Evolutionary conservation across 2,329 filamentous ascomycete genomes (phyloP), one percentile per base, ranked within the genome.

Genomic region (Neurospora crassa): DNA sequence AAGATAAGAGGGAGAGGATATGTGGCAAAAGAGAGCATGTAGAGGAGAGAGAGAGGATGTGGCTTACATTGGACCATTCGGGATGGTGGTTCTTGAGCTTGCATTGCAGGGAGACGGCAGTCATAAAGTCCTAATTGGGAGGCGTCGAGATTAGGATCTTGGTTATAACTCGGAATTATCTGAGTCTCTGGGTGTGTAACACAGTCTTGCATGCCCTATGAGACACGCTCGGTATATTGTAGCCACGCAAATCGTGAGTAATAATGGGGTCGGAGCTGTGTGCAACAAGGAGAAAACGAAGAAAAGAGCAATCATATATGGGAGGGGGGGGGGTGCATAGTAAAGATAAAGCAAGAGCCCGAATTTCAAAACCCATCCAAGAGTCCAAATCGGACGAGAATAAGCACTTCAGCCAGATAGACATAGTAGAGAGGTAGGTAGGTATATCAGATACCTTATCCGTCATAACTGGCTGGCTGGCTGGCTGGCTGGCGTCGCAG

Each of bases 1-100:
- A 37, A 37, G 34, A 37, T 8, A 37, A 7, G 24, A 16, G 18
- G 24, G 41, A 40, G 24, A 41, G 34, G 5, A 42, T 37, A 37
- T 8, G 7, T 8, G 7, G 34, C 34, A 37, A 37, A 37, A 8
- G 34, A 8, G 34, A 37, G 34, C 34, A 37, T 37, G 34, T 37
- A 8, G 34, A 37, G 7, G 34, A 8, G 34, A 37, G 34, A 37
- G 7, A 37, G 34, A 5, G 4, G 8, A 37, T 37, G 34, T 37
- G 34, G 8, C 18, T n/a, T 45, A 20, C 90, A 77, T 93, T 93
- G 2, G 89, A 90, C 91, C 91, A 93, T 79, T 93, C 91, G 0
- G 91, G 91, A 76, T 93, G 91, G 78, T 93, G 91, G 75, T 88
- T 91, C 76, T 86, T 85, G 45, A 87, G 79, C 77, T 91, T 90